Evolutionary conservation across 2,329 filamentous ascomycete genomes (phyloP), one percentile per base, ranked within the genome.

Genomic region (Fusarium robinianum): DNA sequence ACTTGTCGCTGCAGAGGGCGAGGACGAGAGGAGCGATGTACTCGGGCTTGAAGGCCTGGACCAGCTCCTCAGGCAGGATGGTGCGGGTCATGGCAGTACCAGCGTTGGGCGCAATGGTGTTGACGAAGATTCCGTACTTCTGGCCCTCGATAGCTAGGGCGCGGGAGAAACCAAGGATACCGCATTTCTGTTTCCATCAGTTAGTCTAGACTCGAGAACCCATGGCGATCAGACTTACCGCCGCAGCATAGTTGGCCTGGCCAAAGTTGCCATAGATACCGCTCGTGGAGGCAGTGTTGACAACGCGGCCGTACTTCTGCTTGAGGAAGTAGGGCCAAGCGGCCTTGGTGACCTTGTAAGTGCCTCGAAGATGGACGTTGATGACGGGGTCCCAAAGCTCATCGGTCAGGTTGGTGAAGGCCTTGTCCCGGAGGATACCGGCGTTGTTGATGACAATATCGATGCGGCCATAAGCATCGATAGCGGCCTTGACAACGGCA

Each of bases 261-360:
- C 94, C 94, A 68, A 99, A 99, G 80, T 96, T 99, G 61, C 94
- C 94, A 68, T 99, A 99, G 70, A 99, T 95, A 72, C 94, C 94
- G 61, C 88, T 95, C 34, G 94, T 97, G 23, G 90, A 95, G 26
- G 94, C 94, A 33, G 94, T 99, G 79, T 99, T 99, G 65, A 99
- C 79, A 50, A 99, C 84, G 63, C 94, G 90, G 58, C 94, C 94
- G 64, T 96, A 99, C 79, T 96, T 97, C 72, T 99, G 94, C 80
- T 96, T 96, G 38, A 97, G 79, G 78, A 99, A 88, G 72, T 95
- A 88, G 36, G 94, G 94, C 90, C 92, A 99, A 14, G 94, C 94
- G 50, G 94, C 94, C 81, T 96, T 96, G 66, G 90, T 92, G 56
- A 92, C 83, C 76, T 96, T 95, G 77, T 95, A 99, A 50, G 94